Evolutionary conservation across 176 grass and related monocot species (phyloP), one percentile per base, ranked within the genome.

Genomic region (Puccinellia tenuiflora): DNA sequence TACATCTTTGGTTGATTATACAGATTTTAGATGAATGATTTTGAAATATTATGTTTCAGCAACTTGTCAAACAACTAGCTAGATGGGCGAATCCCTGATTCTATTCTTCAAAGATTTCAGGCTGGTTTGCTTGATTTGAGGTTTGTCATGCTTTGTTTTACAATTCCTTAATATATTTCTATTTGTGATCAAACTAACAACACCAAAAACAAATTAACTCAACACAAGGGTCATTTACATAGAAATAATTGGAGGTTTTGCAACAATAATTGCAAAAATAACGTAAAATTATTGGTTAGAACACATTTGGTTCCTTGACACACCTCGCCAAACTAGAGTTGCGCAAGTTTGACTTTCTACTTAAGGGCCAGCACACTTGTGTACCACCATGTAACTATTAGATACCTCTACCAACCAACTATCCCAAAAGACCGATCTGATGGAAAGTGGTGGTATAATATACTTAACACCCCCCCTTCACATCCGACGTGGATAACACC

Each of bases 11-110:
- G 80, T 9, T 51, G 56, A 24, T 74, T 14, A 15, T 35, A 79
- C 25, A n/a, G 2, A 14, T 33, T 72, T 72, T 26, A 43, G 5
- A 83, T 46, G 14, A 52, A 64, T 39, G 6, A 2, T 81, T 81
- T 51, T 8, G 35, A n/a, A 68, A 29, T 82, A 82, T 39, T 37
- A 16, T 65, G 56, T 78, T 52, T 17, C 84, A 90, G 88, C 5
- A 9, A 90, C 68, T 83, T 90, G 71, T 81, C 83, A 56, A 33
- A 85, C 43, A 90, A 90, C 66, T 21, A 65, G 52, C 75, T 90
- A 1, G 26, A 46, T 0, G 84, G 88, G 26, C 79, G 78, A 68
- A 81, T 90, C 7, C 72, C 83, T 37, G 10, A 31, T 82, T 50
- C 34, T 40, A 63, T 86, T 69, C 66, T 68, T 51, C 63, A 73